Percentiles rank a stretch among this genome's conserved stretches.
Conservation (phyloP, 768 basidiomycete genomes). For the Baorangia bicolor region DNA sequence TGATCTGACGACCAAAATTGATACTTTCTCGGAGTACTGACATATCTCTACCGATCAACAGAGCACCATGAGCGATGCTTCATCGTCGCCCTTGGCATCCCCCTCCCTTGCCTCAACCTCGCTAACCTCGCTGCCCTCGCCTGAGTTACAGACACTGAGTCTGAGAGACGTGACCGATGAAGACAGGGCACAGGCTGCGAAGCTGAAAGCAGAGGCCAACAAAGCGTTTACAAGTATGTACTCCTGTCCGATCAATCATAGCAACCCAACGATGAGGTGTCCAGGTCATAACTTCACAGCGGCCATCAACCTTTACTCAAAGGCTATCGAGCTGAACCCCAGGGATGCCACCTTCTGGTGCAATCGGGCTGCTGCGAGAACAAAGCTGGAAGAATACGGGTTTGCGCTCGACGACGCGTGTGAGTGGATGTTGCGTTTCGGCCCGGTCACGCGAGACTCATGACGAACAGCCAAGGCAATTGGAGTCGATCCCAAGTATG, state of each 20-base stretch:
- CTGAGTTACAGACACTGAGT: slow-evolving; percentile 51
- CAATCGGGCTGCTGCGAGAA: slow-evolving; percentile 89
- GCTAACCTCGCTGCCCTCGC: slow-evolving; percentile 58
- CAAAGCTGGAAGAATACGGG: slow-evolving; percentile 92
- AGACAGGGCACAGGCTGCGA: slow-evolving; percentile 63
- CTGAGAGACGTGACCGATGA: slow-evolving; percentile 65
- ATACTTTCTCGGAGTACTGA: neutral
- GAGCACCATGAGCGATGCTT: slow-evolving; percentile 23
- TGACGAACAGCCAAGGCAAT: slow-evolving; percentile 70
- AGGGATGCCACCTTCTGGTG: slow-evolving; percentile 89
- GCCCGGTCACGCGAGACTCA: slow-evolving; percentile 17
- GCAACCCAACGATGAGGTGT: slow-evolving; percentile 1
- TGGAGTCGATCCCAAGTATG: slow-evolving; percentile 82
- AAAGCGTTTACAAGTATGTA: slow-evolving; percentile 70
- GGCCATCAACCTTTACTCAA: slow-evolving; percentile 77
- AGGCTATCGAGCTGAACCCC: slow-evolving; percentile 87
- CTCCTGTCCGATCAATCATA: neutral
- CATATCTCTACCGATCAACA: slow-evolving; percentile 2
- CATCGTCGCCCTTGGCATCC: slow-evolving; percentile 28
- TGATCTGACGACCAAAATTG: neutral
- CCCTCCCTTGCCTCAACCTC: slow-evolving; percentile 52
- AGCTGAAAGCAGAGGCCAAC: slow-evolving; percentile 85
- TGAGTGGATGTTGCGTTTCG: slow-evolving; percentile 39
- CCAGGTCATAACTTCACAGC: slow-evolving; percentile 70
- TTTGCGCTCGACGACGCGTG: slow-evolving; percentile 88